These are phyloP conservation scores for Entelexis sorbosivorans DNA, from an alignment of 1,139 yeast genomes.

Conservation along the genomic window DNA sequence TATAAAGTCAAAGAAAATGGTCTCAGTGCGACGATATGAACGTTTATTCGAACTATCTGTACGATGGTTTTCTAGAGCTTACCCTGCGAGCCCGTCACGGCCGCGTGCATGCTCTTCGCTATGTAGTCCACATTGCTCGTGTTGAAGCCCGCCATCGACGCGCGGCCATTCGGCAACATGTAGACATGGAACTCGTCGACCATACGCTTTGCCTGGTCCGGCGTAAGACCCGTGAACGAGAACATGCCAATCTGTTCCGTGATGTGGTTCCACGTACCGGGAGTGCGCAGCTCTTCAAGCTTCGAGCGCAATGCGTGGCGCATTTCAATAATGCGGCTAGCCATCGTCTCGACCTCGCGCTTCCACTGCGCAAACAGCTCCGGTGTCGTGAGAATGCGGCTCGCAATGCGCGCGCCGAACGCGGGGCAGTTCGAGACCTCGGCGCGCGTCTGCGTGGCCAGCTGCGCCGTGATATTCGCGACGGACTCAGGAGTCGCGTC, in stretches of 20 bases:
- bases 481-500: slow-evolving; percentile 26
- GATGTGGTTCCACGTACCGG: slow-evolving; percentile 76
- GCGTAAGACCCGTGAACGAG: slow-evolving; percentile 71
- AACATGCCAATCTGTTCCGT: slow-evolving; percentile 93
- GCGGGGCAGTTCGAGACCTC: slow-evolving; percentile 91
- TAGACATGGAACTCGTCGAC: slow-evolving; percentile 68
- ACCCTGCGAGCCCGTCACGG: slow-evolving; percentile 26
- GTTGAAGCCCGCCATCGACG: slow-evolving; percentile 84
- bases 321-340: slow-evolving; percentile 64
- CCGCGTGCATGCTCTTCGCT: slow-evolving; percentile 63
- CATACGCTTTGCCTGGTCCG: slow-evolving; percentile 58
- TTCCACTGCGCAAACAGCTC: slow-evolving; percentile 64
- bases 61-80: neutral
- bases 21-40: no score
- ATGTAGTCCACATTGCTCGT: slow-evolving; percentile 68
- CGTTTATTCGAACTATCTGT: neutral
- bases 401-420: slow-evolving; percentile 84
- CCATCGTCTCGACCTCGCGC: slow-evolving; percentile 63
- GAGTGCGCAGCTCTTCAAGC: slow-evolving; percentile 46
- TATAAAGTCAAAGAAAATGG: no score
- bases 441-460: slow-evolving; percentile 69
- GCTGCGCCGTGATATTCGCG: slow-evolving; percentile 56
- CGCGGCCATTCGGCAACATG: slow-evolving; percentile 80
- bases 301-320: slow-evolving; percentile 41
- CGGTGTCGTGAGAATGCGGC: slow-evolving; percentile 54